Evolutionary conservation across 495 filamentous ascomycete species (phyloP), one percentile per base, ranked within the genome.

Genomic region (Penicillium dipodomyicola): DNA sequence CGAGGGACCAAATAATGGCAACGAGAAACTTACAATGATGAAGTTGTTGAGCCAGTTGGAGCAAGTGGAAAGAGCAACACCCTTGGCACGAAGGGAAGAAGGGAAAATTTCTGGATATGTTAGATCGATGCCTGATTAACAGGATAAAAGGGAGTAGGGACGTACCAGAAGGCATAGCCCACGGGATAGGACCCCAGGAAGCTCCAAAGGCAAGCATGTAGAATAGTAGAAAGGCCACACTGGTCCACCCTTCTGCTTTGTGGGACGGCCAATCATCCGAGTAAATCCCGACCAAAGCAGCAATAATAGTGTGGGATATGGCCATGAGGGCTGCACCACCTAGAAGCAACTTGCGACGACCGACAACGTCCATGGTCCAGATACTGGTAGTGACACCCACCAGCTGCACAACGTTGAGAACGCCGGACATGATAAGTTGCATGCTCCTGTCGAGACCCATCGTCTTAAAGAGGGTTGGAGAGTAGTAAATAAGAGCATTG

Each of bases 21-120:
- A 7, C 10, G 14, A 19, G 32, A 7, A 19, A 62, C 68, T 57
- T 58, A 75, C 77, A 37, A 82, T 80, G 40, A 84, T 79, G 58
- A 83, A 83, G 60, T 83, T 83, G 59, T 80, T 82, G 1, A 82
- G 54, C 80, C 81, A 84, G 51, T 80, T 82, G 2, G 77, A 79
- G 58, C 73, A 79, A 2, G 80, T 83, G 2, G 77, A 74, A 14
- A 82, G 59, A 19, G 79, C 78, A 3, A 81, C 75, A 51, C 80
- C 76, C 56, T 84, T 82, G 4, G 80, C 77, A 30, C 81, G 75
- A 5, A 80, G 72, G 23, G 73, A 77, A 0, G 75, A 78, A 2
- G 79, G 77, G 61, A 80, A 80, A 19, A 81, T 74, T 59, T 80
- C 77, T 72, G 23, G 7, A n/a, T 6, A 1, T 15, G 23, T 55